Conservation (phyloP, 2,329 filamentous ascomycete species). For the Paraphaeosphaeria sporulosa region DNA sequence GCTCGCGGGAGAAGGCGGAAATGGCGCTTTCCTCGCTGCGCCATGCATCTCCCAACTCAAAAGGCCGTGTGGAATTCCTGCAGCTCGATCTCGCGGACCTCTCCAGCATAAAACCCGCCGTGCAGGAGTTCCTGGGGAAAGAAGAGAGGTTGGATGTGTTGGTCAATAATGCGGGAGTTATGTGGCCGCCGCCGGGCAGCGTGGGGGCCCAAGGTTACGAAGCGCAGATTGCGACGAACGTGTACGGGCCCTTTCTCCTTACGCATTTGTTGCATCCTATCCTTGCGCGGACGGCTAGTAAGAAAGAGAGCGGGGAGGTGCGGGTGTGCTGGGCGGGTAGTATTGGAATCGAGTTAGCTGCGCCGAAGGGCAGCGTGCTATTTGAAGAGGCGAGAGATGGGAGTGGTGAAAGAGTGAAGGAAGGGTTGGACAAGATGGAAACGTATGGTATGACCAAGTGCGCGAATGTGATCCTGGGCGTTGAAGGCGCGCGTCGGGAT, state of each 20-base stretch:
- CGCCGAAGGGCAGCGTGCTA: conserved; percentile 20
- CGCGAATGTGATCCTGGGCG: conserved; percentile 26
- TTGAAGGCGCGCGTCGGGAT: conserved; percentile 1
- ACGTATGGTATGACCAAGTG: conserved; percentile 25
- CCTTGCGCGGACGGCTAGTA: conserved; percentile 33
- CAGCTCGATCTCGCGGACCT: conserved; percentile 50
- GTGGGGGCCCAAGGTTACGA: conserved; percentile 36
- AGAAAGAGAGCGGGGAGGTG: conserved; percentile 26
- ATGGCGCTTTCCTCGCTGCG: conserved; percentile 45
- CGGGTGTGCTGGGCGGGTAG: conserved; percentile 26
- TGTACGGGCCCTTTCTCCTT: conserved; percentile 45
- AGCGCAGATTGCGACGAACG: conserved; percentile 46
- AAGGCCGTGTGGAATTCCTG: conserved; percentile 37
- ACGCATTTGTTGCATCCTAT: conserved; percentile 41
- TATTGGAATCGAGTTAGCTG: conserved; percentile 10
- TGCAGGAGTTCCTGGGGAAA: conserved; percentile 34
- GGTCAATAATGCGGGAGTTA: conserved; percentile 86
- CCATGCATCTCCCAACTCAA: conserved; percentile 31
- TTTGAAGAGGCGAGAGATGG: conserved; percentile 11
- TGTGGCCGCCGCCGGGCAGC: conserved; percentile 31
- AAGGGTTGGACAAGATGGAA: conserved; percentile 20
- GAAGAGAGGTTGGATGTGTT: conserved; percentile 71
- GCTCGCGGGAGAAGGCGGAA: conserved; percentile 46
- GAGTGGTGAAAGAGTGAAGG: conserved; percentile 4
- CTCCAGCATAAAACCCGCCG: conserved; percentile 40